These are phyloP conservation scores for Fraxinus paxiana DNA, from an alignment of 305 asterid genomes.

Conservation along the genomic window DNA sequence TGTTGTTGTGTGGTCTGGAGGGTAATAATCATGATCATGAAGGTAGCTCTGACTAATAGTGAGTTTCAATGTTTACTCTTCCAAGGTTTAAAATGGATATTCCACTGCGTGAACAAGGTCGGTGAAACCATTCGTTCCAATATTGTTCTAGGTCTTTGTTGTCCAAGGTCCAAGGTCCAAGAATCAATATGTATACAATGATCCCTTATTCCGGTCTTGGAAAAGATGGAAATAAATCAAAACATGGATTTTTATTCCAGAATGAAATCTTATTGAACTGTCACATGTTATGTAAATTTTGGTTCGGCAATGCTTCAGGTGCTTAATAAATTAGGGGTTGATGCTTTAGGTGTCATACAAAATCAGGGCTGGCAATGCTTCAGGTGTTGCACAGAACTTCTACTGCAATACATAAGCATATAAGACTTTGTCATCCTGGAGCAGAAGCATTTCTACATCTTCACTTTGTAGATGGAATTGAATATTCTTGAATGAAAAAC, in stretches of 20 bases:
- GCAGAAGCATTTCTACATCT: background rate
- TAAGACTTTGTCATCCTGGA: background rate
- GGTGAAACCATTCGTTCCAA: background rate
- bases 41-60: background rate
- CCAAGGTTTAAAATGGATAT: background rate
- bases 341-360: background rate
- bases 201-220: background rate
- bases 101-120: background rate
- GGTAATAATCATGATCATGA: background rate
- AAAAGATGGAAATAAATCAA: background rate
- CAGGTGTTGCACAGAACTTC: background rate
- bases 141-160: background rate
- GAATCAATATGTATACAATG: background rate
- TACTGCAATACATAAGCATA: background rate
- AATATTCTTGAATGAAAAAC: background rate
- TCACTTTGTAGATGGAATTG: background rate
- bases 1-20: too few relatives aligned
- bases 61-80: background rate
- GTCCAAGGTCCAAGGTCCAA: background rate
- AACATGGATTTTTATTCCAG: background rate
- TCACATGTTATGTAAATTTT: background rate
- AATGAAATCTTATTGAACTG: background rate
- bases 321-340: background rate
- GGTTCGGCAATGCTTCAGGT: background rate
- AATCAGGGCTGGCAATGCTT: background rate